A percentile compares a stretch with the other conserved stretches of the same genome.
Evolutionary conservation across 352 stramenopile species (phyloP).

Genomic region (Saprolegnia parasitica): DNA sequence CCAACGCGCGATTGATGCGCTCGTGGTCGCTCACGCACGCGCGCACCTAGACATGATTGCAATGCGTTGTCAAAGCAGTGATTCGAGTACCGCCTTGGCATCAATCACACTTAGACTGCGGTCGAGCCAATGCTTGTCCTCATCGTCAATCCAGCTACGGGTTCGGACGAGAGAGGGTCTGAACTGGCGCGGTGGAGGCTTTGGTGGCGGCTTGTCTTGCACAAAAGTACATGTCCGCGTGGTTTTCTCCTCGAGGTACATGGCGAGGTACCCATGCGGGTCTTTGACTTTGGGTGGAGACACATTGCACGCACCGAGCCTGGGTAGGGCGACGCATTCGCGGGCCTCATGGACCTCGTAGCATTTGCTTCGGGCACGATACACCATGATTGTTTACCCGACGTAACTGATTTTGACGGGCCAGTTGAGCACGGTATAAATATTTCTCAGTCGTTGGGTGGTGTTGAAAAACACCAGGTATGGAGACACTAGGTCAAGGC

Average conservation of each 20-base stretch:
- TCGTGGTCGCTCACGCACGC: neutral
- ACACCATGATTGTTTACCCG: neutral
- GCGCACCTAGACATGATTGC: neutral
- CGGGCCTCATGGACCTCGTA: neutral
- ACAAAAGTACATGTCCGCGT: neutral
- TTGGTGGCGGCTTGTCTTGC: neutral
- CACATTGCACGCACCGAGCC: neutral
- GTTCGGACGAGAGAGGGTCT: neutral
- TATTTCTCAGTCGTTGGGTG: conserved; percentile 26
- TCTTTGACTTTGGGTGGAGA: conserved; percentile 2
- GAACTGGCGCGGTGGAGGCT: neutral
- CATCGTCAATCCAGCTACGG: neutral
- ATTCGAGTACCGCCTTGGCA: conserved; percentile 2
- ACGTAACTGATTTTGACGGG: no score
- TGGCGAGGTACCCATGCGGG: conserved; percentile 8
- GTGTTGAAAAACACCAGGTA: conserved; percentile 35
- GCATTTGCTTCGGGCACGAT: neutral
- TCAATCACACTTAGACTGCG: conserved; percentile 5
- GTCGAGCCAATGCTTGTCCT: neutral
- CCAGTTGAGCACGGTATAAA: no score
- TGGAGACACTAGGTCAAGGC: conserved; percentile 13
- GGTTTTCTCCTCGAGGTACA: conserved; percentile 10
- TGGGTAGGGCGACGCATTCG: neutral
- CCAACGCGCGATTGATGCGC: neutral
- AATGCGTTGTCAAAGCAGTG: no score